Evolutionary conservation across 306 rosid species (phyloP).

Genomic region (Vicia villosa): DNA sequence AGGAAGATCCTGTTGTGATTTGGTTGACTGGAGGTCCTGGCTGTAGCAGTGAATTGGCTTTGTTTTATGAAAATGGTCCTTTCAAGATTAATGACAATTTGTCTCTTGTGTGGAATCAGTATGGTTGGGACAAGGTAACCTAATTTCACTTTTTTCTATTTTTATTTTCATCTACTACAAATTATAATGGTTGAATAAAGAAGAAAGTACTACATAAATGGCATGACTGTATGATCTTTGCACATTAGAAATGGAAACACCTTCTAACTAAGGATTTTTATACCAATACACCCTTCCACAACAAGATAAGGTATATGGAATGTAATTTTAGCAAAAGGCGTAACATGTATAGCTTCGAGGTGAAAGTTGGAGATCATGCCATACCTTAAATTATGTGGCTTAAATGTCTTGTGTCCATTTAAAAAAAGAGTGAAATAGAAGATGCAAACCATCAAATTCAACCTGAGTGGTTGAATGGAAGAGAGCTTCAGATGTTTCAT

Average conservation of each 20-base stretch:
- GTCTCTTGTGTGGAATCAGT: slow-evolving; percentile 84
- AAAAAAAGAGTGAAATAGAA: no score
- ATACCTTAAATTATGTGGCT: no score
- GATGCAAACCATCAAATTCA: no score
- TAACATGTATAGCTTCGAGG: no score
- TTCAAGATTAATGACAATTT: slow-evolving; percentile 66
- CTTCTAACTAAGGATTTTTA: not conserved
- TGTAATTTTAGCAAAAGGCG: no score
- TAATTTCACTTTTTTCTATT: slow-evolving; percentile 2
- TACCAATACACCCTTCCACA: not conserved
- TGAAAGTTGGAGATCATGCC: no score
- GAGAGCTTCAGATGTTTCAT: no score
- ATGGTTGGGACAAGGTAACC: slow-evolving; percentile 93
- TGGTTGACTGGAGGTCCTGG: slow-evolving; percentile 99
- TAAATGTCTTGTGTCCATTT: no score
- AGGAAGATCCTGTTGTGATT: slow-evolving; percentile 80
- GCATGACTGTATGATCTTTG: not conserved
- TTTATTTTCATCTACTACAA: slow-evolving; percentile 4
- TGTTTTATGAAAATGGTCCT: slow-evolving; percentile 91
- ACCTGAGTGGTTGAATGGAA: no score
- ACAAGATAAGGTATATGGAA: no score
- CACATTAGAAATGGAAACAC: slow-evolving; percentile 18
- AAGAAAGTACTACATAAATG: not conserved
- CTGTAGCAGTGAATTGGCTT: slow-evolving; percentile 89
- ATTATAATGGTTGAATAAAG: slow-evolving; percentile 4